A percentile compares a stretch with the other conserved stretches of the same genome.
Conservation (phyloP, 2,329 filamentous ascomycete genomes). For the Trichoderma koningii region DNA sequence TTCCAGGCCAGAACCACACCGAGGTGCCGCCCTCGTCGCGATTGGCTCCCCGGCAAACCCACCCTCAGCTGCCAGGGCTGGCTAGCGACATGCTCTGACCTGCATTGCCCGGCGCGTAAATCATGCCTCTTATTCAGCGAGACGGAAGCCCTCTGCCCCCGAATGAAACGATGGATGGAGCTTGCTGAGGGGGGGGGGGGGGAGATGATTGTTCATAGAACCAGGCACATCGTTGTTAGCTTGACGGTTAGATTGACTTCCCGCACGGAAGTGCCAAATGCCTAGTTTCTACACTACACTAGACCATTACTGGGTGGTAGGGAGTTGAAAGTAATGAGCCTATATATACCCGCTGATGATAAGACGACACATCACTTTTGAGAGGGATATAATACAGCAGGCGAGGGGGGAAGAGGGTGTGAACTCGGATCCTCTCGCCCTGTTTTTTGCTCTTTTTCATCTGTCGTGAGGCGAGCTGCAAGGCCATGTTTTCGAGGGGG, state of each 20-base stretch:
- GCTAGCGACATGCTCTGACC: constrained; percentile 12
- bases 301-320: too few relatives aligned
- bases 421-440: neutral
- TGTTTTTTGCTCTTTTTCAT: neutral
- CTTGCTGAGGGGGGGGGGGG: neutral
- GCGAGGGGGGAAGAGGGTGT: neutral
- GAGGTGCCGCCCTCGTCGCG: neutral
- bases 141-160: neutral
- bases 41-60: constrained; percentile 5
- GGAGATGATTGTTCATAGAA: constrained; percentile 6
- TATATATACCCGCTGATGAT: neutral
- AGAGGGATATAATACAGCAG: neutral
- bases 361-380: constrained; percentile 12
- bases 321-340: neutral
- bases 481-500: neutral
- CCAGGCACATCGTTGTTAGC: neutral
- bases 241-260: constrained; percentile 10
- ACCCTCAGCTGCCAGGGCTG: neutral
- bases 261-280: neutral
- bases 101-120: constrained; percentile 21
- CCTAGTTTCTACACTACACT: too few relatives aligned
- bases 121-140: constrained; percentile 10
- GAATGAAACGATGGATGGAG: neutral
- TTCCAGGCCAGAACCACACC: neutral
- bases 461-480: neutral